Conservation (phyloP, 805 yeast species). For the Candida dendrica region DNA sequence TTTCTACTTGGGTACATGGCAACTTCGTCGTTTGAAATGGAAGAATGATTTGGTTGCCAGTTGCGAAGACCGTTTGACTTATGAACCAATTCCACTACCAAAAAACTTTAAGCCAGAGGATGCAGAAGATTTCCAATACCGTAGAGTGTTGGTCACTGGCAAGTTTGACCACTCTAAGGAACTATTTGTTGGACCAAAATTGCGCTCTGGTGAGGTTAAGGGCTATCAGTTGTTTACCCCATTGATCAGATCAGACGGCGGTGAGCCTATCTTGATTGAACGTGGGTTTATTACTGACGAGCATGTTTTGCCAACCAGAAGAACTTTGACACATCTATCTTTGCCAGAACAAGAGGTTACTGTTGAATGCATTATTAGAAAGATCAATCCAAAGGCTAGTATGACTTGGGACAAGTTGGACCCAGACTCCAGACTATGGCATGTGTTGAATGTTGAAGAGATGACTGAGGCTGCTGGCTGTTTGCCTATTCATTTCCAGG, state of each 20-base stretch:
- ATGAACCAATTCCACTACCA: conserved; percentile 69
- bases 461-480: conserved; percentile 68
- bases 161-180: conserved; percentile 79
- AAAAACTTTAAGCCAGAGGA: conserved; percentile 54
- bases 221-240: conserved; percentile 86
- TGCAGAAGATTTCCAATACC: conserved; percentile 69
- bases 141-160: conserved; percentile 73
- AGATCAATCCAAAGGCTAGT: conserved; percentile 54
- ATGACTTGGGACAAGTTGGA: conserved; percentile 68
- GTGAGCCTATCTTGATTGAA: conserved; percentile 71
- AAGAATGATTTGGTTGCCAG: conserved; percentile 74
- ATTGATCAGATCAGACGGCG: conserved; percentile 65
- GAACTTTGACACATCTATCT: conserved; percentile 62
- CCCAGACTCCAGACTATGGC: conserved; percentile 60
- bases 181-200: conserved; percentile 86
- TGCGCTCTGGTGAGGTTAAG: conserved; percentile 50
- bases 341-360: conserved; percentile 58
- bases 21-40: conserved; percentile 79
- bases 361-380: conserved; percentile 67
- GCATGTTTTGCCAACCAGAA: conserved; percentile 44
- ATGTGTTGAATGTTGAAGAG: conserved; percentile 71
- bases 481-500: conserved; percentile 72
- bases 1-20: conserved; percentile 91
- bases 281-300: conserved; percentile 89
- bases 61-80: conserved; percentile 75